Conservation (phyloP, 306 rosid genomes). For the Ormosia semicastrata region DNA sequence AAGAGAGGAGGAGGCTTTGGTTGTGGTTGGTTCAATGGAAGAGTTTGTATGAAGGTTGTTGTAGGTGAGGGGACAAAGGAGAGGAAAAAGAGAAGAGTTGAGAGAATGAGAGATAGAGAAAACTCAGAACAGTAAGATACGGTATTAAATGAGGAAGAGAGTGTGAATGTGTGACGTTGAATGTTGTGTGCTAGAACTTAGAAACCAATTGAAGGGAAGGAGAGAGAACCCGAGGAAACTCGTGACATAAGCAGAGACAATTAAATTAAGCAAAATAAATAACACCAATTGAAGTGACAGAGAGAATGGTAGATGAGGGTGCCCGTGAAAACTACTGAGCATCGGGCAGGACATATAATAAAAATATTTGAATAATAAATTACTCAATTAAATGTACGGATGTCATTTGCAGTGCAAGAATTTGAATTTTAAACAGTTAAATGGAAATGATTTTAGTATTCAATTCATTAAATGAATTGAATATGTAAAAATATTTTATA, state of each 20-base stretch:
- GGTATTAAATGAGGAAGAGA: constrained; percentile 9
- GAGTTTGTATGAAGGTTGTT: neutral
- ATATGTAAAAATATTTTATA: too few relatives aligned
- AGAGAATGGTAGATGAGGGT: neutral
- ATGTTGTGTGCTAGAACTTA: constrained; percentile 2
- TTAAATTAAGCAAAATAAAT: neutral
- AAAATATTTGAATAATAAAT: too few relatives aligned
- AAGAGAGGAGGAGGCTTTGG: neutral
- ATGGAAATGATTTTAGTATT: too few relatives aligned
- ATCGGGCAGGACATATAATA: constrained; percentile 5
- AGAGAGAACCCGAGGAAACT: constrained; percentile 50
- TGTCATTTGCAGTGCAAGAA: too few relatives aligned
- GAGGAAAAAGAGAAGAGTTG: neutral
- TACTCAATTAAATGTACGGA: too few relatives aligned
- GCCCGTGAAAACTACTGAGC: constrained; percentile 46
- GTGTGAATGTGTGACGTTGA: constrained; percentile 27
- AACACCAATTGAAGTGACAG: constrained; percentile 8
- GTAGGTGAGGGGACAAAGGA: constrained; percentile 6
- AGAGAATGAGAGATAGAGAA: neutral
- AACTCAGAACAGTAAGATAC: neutral
- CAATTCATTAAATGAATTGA: too few relatives aligned
- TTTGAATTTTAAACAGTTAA: too few relatives aligned
- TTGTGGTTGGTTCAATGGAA: neutral
- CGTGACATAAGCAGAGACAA: constrained; percentile 46
- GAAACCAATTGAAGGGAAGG: constrained; percentile 3